Base-by-base conservation (phyloP, 805 yeast species). In the Candida vaughaniae region DNA sequence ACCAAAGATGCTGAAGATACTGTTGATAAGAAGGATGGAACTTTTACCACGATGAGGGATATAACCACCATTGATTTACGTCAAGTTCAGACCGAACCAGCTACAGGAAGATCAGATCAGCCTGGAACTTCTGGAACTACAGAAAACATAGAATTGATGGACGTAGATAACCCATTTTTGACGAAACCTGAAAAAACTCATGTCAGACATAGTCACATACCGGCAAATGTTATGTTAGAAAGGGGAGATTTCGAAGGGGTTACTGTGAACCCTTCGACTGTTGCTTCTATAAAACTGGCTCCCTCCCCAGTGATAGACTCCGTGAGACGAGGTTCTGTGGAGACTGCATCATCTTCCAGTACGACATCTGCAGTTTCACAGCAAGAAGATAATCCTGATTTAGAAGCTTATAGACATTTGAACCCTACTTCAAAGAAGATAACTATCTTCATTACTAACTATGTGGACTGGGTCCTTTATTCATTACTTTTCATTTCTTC, bases 391-490 rank as follows among this genome's bases (percentile, higher is more conserved):
- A 15, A 26, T 6, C 11, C 26, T 14, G 45, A 29, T 20, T 11
- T 30, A 8, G 35, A 31, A 9, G 32, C 37, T 3, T 45, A 39
- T 31, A 35, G 40, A 5, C 49, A 42, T 35, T 36, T 48, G 25
- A 29, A 31, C 8, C 45, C 45, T 15, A 36, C 53, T 14, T 37
- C 64, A 11, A 47, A 56, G 25, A 30, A 26, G 4, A 51, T 64
- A 12, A 66, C 70, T 1, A 49, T 66, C 9, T 64, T 65, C 38
- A 53, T 72, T 8, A 56, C 64, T 5, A 61, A 61, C 22, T 59
- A 77, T 49, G 66, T 80, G 39, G 88, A 82, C 55, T 79, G 80
- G 75, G 42, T 71, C 10, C 50, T 79, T 3, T 79, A 77, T 53
- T 38, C 51, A 0, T 28, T 65, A 0, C 40, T 84, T 8, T 73